Percentiles rank a stretch among this genome's conserved stretches.
phyloP scores from a whole-genome alignment of 805 yeast genomes.

The Zygosaccharomyces gambellarensis region DNA sequence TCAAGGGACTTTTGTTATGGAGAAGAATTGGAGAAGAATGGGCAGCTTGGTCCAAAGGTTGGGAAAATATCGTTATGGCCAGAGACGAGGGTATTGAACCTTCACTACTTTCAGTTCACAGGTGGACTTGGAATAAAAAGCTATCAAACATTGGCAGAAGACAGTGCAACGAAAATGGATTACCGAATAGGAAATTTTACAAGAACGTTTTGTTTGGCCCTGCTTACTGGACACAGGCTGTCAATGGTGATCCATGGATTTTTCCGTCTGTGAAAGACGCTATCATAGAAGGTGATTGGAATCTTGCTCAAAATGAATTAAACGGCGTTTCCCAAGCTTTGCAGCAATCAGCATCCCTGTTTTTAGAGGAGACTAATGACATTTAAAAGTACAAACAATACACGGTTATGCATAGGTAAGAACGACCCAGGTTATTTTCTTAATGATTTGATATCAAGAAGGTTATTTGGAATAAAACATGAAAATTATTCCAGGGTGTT shows the following conservation, averaged over 20 bases:
- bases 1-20: constrained; percentile 37
- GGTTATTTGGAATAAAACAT: background rate
- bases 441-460: background rate
- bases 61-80: constrained; percentile 51
- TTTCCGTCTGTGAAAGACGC: constrained; percentile 78
- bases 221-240: constrained; percentile 51
- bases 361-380: constrained; percentile 29
- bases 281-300: constrained; percentile 45
- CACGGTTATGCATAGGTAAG: background rate
- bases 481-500: background rate
- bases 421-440: too few relatives aligned
- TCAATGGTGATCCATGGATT: constrained; percentile 46
- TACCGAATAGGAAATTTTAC: constrained; percentile 57
- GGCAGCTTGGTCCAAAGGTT: constrained; percentile 53
- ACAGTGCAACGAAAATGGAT: constrained; percentile 43
- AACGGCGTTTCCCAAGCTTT: constrained; percentile 39
- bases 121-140: constrained; percentile 80
- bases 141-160: constrained; percentile 51
- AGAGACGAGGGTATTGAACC: constrained; percentile 65
- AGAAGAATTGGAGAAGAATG: constrained; percentile 43
- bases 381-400: constrained; percentile 6
- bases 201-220: constrained; percentile 68
- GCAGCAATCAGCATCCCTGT: constrained; percentile 28
- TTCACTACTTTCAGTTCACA: constrained; percentile 58
- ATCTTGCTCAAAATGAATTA: constrained; percentile 51